Base-by-base conservation (phyloP, 108 stramenopile genomes). In the Cyclostephanos invisitatus region DNA sequence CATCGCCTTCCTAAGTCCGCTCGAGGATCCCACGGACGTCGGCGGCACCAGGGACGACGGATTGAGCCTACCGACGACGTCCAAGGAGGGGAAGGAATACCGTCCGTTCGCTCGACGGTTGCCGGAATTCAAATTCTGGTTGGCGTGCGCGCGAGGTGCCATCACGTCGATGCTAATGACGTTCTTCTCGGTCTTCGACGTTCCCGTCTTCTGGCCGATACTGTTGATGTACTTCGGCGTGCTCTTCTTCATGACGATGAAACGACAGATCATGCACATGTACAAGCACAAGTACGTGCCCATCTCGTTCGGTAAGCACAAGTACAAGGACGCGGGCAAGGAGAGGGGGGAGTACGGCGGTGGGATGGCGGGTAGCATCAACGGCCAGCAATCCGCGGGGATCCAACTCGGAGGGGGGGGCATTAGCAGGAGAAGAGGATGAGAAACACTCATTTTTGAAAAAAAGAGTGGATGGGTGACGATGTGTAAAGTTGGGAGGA, bases 171-270 rank as follows among this genome's bases (percentile, higher is more conserved):
- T 99, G 40, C 12, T 85, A 38, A 97, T 98, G 96, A 99, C 98
- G 11, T 98, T 98, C 81, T 98, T 98, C 80, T 68, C 80, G 29
- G 62, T 99, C 12, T 99, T 99, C 81, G 98, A 99, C 83, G 83
- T 99, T 37, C 99, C 99, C 11, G 99, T 99, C n/a, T 99, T 98
- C 82, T 98, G 99, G 99, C 99, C 99, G 48, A 98, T 99, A 62
- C 69, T 99, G 54, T 71, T 99, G 20, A 73, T 98, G 84, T 99
- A 99, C 85, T 99, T 99, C 75, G 86, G 97, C 67, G 84, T 96
- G 27, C 85, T 99, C 22, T 97, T 99, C 77, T 95, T 96, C 80
- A 87, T 98, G 90, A 98, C 98, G n/a, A 98, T 99, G 98, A 97
- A 97, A 81, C 80, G 97, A 77, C 98, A 98, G 85, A 97, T 99